Percentiles rank a stretch among this genome's conserved stretches.
phyloP scores from a whole-genome alignment of 2,329 filamentous ascomycete genomes.

The Xylariaceae sp. region DNA sequence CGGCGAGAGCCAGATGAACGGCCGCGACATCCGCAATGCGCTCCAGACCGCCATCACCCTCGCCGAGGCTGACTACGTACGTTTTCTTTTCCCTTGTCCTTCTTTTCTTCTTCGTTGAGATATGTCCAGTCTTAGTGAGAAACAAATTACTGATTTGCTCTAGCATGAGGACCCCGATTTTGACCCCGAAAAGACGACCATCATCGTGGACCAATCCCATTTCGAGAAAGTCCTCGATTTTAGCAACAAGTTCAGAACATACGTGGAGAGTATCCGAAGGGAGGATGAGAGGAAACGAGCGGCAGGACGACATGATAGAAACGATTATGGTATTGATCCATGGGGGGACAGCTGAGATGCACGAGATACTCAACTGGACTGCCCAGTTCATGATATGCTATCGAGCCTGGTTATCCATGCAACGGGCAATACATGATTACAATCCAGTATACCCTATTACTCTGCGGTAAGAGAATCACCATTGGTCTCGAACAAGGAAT shows the following conservation, averaged over 20 bases:
- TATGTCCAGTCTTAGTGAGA: slow-evolving; percentile 39
- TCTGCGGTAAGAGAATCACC: too few species aligned
- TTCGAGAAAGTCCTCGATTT: too few species aligned
- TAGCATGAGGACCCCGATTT: slow-evolving; percentile 27
- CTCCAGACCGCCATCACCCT: slow-evolving; percentile 5
- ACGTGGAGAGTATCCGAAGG: slow-evolving; percentile 7
- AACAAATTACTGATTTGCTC: too few species aligned
- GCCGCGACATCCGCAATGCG: slow-evolving; percentile 4
- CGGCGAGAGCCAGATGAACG: not conserved
- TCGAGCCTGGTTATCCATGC: too few species aligned
- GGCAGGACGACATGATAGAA: not conserved
- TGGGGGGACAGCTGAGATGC: too few species aligned
- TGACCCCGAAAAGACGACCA: slow-evolving; percentile 2
- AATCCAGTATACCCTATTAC: too few species aligned
- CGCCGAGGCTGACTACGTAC: slow-evolving; percentile 2
- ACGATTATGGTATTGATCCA: too few species aligned
- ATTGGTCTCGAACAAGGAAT: too few species aligned
- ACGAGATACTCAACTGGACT: too few species aligned
- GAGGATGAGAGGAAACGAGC: slow-evolving; percentile 10
- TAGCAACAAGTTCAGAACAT: slow-evolving; percentile 2
- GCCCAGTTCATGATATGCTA: too few species aligned
- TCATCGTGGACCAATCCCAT: slow-evolving; percentile 7
- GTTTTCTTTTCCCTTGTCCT: too few species aligned
- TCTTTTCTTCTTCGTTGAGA: slow-evolving; percentile 36
- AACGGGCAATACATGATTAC: too few species aligned